Evolutionary conservation across 208 protist genomes (phyloP).

Genomic region (Willaertia magna): DNA sequence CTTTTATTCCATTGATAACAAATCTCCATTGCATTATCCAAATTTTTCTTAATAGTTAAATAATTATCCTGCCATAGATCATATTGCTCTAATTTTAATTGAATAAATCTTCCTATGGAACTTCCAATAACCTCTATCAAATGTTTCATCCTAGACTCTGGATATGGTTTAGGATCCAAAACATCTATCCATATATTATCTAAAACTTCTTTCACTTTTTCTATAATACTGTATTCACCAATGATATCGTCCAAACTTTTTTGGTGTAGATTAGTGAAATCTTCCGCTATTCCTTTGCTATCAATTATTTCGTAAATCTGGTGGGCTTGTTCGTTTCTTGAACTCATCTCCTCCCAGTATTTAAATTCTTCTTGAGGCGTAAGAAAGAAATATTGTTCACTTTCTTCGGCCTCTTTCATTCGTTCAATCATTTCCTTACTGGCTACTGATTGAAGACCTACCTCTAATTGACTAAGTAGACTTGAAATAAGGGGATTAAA

Average conservation of each 20-base stretch:
- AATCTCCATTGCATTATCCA: neutral
- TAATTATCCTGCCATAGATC: neutral
- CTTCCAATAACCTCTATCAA: neutral
- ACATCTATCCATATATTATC: neutral
- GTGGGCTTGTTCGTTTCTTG: neutral
- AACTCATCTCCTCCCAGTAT: neutral
- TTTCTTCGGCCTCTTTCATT: neutral
- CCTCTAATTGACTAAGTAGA: neutral
- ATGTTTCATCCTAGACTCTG: neutral
- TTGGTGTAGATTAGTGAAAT: neutral
- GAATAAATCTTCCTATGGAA: neutral
- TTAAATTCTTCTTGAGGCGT: constrained; percentile 8
- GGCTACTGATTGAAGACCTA: neutral
- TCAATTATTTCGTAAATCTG: neutral
- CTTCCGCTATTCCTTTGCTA: neutral
- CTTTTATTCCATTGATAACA: neutral
- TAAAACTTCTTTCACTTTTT: neutral
- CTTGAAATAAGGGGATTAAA: neutral
- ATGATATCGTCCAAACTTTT: neutral
- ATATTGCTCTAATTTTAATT: neutral
- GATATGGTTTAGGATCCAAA: neutral
- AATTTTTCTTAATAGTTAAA: neutral
- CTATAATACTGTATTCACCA: neutral
- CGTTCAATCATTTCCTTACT: neutral
- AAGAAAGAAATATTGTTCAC: neutral